Evolutionary conservation across 495 filamentous ascomycete genomes (phyloP).

Genomic region (Hypoxylon subgilvum): DNA sequence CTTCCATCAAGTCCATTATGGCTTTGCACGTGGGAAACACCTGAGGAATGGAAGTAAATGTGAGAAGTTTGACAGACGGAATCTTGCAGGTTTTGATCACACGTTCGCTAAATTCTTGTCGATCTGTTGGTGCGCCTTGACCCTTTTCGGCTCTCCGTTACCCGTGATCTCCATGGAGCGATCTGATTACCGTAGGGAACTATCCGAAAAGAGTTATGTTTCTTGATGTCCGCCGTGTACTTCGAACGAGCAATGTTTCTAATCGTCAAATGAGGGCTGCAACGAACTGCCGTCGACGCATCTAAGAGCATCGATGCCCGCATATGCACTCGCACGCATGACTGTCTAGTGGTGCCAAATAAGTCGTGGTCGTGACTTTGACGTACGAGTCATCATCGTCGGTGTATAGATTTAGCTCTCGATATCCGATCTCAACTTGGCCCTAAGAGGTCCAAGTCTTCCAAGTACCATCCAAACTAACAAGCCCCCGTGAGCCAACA

Average conservation of each 20-base stretch:
- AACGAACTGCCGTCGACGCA: too few relatives aligned
- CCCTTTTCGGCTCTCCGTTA: constrained; percentile 17
- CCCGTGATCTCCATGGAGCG: constrained; percentile 30
- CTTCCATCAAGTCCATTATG: constrained; percentile 15
- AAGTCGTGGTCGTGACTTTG: constrained; percentile 3
- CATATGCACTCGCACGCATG: too few relatives aligned
- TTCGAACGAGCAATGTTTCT: constrained; percentile 32
- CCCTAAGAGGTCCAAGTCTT: constrained; percentile 4
- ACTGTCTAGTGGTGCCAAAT: not conserved
- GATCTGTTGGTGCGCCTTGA: constrained; percentile 21
- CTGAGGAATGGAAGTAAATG: not conserved
- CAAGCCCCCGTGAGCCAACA: constrained; percentile 7
- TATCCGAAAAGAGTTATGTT: constrained; percentile 14
- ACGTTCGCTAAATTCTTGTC: not conserved
- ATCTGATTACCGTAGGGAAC: constrained; percentile 17
- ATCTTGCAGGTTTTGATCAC: constrained; percentile 7
- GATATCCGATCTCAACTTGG: not conserved
- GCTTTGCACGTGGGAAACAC: not conserved
- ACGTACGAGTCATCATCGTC: not conserved
- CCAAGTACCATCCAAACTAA: not conserved
- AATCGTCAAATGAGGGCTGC: constrained; percentile 10
- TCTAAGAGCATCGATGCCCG: too few relatives aligned
- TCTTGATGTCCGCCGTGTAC: constrained; percentile 7
- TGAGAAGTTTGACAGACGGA: not conserved
- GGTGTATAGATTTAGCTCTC: not conserved